Percentiles rank a stretch among this genome's conserved stretches.
phyloP scores from a whole-genome alignment of 345 rosid genomes.

The Leavenworthia alabamica region DNA sequence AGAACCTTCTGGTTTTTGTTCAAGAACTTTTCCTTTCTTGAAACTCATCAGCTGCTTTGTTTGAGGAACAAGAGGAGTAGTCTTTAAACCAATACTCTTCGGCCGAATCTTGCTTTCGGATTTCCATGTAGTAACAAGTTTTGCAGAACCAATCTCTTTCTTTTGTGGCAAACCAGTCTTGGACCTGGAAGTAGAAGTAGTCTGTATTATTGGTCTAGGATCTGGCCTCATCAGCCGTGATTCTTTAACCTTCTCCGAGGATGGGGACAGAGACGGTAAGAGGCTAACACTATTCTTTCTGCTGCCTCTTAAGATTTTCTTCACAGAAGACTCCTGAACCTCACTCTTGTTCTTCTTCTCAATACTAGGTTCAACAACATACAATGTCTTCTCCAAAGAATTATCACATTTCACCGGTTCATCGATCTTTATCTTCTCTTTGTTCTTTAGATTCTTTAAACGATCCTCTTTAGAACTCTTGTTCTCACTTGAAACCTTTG shows the following conservation, averaged over 20 bases:
- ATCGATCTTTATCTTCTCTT: slow-evolving; percentile 27
- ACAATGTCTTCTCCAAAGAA: slow-evolving; percentile 43
- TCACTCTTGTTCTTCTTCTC: slow-evolving; percentile 30
- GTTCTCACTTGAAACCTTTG: slow-evolving; percentile 28
- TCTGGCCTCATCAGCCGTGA: not conserved
- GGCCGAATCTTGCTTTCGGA: slow-evolving; percentile 41
- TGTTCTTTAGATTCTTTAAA: slow-evolving; percentile 34
- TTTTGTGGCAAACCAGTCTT: slow-evolving; percentile 18
- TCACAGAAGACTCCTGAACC: slow-evolving; percentile 17
- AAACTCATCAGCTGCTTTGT: slow-evolving; percentile 47
- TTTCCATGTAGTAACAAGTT: slow-evolving; percentile 31
- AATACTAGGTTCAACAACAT: slow-evolving; percentile 41
- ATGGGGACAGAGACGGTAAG: slow-evolving; percentile 16
- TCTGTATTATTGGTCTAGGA: slow-evolving; percentile 22
- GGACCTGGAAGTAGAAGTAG: slow-evolving; percentile 12
- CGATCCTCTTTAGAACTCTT: slow-evolving; percentile 24
- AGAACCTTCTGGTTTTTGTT: slow-evolving; percentile 39
- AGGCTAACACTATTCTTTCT: not conserved
- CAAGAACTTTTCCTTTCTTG: slow-evolving; percentile 65
- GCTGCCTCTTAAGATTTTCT: slow-evolving; percentile 20
- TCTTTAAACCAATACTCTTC: slow-evolving; percentile 38
- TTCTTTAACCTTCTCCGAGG: slow-evolving; percentile 2
- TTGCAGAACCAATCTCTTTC: slow-evolving; percentile 17
- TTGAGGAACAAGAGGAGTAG: slow-evolving; percentile 26
- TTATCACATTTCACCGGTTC: slow-evolving; percentile 3